These are phyloP conservation scores for Euphorbia lathyris DNA, from an alignment of 345 rosid genomes.

Conservation along the genomic window DNA sequence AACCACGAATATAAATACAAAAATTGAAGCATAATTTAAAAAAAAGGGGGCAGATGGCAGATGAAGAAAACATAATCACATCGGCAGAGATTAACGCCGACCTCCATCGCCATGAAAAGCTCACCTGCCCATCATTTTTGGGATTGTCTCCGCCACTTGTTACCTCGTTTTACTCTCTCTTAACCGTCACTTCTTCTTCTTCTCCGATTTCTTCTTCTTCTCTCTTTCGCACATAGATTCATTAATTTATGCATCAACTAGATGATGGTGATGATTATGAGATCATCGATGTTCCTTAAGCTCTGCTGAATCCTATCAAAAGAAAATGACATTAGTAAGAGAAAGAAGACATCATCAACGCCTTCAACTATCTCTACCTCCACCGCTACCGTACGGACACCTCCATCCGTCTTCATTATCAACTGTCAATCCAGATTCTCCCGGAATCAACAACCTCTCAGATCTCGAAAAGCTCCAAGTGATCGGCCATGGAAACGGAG, in stretches of 20 bases:
- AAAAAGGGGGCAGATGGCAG: background rate
- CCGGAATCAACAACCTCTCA: constrained; percentile 34
- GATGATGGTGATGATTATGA: too few relatives aligned
- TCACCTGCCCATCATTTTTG: constrained; percentile 34
- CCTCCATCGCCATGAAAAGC: constrained; percentile 24
- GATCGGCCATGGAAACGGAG: constrained; percentile 58
- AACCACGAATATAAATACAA: background rate
- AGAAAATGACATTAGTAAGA: constrained; percentile 57
- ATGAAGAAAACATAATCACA: constrained; percentile 7
- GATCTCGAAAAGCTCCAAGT: constrained; percentile 49
- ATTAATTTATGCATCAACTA: too few relatives aligned
- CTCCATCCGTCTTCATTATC: background rate
- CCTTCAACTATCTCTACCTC: constrained; percentile 45
- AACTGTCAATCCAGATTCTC: constrained; percentile 30
- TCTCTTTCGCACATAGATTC: too few relatives aligned
- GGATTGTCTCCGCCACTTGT: constrained; percentile 29
- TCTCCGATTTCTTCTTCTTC: background rate
- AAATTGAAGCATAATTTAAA: background rate
- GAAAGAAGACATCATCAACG: constrained; percentile 57
- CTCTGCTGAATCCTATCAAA: background rate
- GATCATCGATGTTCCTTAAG: background rate
- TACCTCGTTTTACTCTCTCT: background rate
- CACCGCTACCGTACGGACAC: constrained; percentile 22
- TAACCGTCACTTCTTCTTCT: background rate
- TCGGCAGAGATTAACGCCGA: constrained; percentile 23